A percentile compares a stretch with the other conserved stretches of the same genome.
phyloP scores from a whole-genome alignment of 345 rosid genomes.

The Hibiscus tridactylites region DNA sequence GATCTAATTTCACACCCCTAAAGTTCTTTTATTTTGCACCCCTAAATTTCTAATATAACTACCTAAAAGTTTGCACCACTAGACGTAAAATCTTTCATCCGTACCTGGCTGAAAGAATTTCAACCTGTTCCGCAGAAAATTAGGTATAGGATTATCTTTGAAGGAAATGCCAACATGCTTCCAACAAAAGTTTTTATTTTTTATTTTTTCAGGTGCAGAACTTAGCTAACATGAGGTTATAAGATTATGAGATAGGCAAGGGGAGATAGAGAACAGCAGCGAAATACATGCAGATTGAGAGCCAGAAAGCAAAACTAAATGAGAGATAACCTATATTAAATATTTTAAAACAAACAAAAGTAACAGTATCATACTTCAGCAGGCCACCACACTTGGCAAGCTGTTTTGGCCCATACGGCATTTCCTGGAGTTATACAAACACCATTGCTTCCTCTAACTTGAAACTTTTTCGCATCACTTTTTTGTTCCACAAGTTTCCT shows the following conservation, averaged over 20 bases:
- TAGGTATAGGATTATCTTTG: not conserved
- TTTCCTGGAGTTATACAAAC: slow-evolving; percentile 9
- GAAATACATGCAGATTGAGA: not conserved
- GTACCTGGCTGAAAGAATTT: not conserved
- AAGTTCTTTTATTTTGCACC: too few species aligned
- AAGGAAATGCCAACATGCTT: not conserved
- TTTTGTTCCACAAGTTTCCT: not conserved
- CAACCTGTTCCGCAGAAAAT: not conserved
- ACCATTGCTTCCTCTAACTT: slow-evolving; percentile 5
- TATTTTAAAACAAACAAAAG: not conserved
- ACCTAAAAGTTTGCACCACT: too few species aligned
- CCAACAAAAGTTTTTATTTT: not conserved
- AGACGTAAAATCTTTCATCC: too few species aligned
- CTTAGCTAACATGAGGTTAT: not conserved
- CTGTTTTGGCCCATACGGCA: slow-evolving; percentile 5
- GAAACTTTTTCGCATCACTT: not conserved
- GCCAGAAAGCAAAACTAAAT: not conserved
- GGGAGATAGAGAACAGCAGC: not conserved
- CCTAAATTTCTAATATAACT: too few species aligned
- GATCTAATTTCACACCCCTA: too few species aligned
- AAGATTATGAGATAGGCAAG: not conserved
- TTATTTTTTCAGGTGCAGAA: not conserved
- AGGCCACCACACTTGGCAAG: slow-evolving; percentile 8
- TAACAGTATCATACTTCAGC: slow-evolving; percentile 2
- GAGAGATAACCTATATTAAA: not conserved